Conservation (phyloP, 441 rosid species). For the Croton setiger region DNA sequence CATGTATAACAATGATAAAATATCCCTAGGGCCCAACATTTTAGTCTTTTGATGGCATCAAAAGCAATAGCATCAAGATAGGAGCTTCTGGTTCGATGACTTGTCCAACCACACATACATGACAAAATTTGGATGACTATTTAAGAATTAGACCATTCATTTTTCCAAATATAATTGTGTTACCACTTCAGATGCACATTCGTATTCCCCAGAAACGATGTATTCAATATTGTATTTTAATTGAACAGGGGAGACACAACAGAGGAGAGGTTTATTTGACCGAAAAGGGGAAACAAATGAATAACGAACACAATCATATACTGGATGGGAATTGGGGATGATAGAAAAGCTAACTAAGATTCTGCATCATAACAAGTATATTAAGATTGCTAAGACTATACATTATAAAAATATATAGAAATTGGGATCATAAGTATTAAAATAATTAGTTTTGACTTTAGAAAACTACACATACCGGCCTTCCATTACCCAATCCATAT, state of each 20-base stretch:
- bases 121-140: neutral
- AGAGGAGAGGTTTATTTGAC: neutral
- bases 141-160: neutral
- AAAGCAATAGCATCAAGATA: slow-evolving; percentile 1
- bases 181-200: slow-evolving; percentile 1
- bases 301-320: no score
- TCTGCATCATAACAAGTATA: neutral
- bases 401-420: no score
- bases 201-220: neutral
- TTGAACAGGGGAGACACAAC: neutral
- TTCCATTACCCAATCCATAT: slow-evolving; percentile 59
- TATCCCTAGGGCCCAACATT: slow-evolving; percentile 21
- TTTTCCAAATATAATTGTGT: neutral
- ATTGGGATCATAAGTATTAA: neutral
- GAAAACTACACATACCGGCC: slow-evolving; percentile 35
- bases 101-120: neutral
- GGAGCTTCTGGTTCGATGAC: neutral
- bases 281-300: neutral
- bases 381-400: neutral
- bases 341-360: neutral
- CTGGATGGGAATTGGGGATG: no score
- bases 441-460: neutral
- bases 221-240: neutral
- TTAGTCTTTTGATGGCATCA: slow-evolving; percentile 19
- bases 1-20: slow-evolving; percentile 29